phyloP scores from a whole-genome alignment of 164 flowering plant species.

The Saururus chinensis region DNA sequence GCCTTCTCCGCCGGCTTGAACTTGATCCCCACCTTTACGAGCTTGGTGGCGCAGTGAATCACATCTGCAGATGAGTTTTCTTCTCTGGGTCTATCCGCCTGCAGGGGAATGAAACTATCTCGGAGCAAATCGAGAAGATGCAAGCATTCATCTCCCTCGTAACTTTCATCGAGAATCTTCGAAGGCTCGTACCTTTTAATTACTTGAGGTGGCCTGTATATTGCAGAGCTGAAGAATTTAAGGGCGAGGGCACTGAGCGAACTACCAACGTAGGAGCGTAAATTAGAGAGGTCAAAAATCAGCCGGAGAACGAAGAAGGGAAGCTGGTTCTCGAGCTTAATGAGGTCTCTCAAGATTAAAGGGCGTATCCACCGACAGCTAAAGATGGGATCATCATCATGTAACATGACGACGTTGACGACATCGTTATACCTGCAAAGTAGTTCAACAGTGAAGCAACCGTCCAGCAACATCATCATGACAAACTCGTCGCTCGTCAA shows the following conservation, averaged over 20 bases:
- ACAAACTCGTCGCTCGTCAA: conserved; percentile 1
- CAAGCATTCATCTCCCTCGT: not conserved
- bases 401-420: not conserved
- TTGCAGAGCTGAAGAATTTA: not conserved
- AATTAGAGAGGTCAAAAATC: not conserved
- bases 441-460: conserved; percentile 5
- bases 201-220: not conserved
- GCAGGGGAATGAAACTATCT: not conserved
- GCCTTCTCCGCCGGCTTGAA: not conserved
- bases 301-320: conserved; percentile 2
- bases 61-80: not conserved
- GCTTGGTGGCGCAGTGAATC: not conserved
- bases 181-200: not conserved
- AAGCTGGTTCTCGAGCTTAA: conserved; percentile 6
- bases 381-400: not conserved
- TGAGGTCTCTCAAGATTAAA: not conserved
- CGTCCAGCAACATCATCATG: conserved; percentile 5
- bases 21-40: not conserved
- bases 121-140: not conserved
- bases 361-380: not conserved
- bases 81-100: not conserved
- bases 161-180: not conserved
- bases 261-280: not conserved
- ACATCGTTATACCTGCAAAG: not conserved
- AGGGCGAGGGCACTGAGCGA: not conserved